Evolutionary conservation across 306 rosid species (phyloP).

Genomic region (Sesbania bispinosa): DNA sequence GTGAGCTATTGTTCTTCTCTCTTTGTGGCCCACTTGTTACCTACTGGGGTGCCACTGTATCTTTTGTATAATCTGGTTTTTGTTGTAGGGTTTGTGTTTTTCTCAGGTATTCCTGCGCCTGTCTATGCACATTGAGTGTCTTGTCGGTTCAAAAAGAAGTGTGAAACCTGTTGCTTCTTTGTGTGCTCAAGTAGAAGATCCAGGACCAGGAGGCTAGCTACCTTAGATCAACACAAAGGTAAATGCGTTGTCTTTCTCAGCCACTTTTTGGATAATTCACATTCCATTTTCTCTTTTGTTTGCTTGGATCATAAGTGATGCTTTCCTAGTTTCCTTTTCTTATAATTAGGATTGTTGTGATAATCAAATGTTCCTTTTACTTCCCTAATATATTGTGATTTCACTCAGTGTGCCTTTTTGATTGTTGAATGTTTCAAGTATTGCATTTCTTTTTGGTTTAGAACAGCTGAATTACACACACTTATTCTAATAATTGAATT

Average conservation of each 20-base stretch:
- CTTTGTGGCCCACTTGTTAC: conserved; percentile 37
- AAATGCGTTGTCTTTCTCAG: conserved; percentile 50
- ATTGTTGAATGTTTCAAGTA: conserved; percentile 8
- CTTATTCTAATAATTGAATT: conserved; percentile 6
- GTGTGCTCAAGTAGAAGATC: conserved; percentile 62
- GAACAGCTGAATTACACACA: conserved; percentile 20
- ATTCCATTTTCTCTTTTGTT: conserved; percentile 54
- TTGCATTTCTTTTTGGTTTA: conserved; percentile 21
- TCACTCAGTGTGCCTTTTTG: conserved; percentile 18
- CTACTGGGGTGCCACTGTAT: conserved; percentile 35
- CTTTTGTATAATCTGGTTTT: conserved; percentile 48
- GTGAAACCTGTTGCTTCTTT: conserved; percentile 53
- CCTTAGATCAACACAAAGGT: conserved; percentile 68
- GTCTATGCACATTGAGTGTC: conserved; percentile 58
- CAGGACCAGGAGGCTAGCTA: conserved; percentile 53
- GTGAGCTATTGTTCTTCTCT: conserved; percentile 11
- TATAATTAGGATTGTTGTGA: conserved; percentile 32
- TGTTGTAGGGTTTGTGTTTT: conserved; percentile 54
- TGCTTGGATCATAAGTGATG: conserved; percentile 87
- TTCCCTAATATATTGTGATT: conserved; percentile 38
- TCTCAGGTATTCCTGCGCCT: conserved; percentile 38
- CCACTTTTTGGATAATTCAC: conserved; percentile 34
- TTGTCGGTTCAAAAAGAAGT: conserved; percentile 41
- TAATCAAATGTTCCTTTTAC: conserved; percentile 29
- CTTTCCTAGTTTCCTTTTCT: conserved; percentile 41